Conservation (phyloP, 1,284 basidiomycete species). For the Puccinia triticina region DNA sequence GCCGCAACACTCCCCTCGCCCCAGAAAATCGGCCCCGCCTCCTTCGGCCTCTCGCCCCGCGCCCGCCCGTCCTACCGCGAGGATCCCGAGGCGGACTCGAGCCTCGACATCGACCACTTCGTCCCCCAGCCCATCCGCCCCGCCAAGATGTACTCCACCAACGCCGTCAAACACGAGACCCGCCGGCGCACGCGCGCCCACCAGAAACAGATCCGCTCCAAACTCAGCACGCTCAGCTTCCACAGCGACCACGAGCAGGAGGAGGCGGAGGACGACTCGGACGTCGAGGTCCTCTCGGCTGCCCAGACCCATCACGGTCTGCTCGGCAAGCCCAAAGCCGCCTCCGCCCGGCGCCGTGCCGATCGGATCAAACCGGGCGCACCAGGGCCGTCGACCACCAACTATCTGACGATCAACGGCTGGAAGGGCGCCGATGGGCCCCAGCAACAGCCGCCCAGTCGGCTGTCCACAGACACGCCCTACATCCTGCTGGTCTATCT, state of each 20-base stretch:
- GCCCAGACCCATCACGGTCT: background rate
- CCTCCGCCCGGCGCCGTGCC: background rate
- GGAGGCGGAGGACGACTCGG: conserved; percentile 6
- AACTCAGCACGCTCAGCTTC: conserved; percentile 18
- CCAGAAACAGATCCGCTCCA: conserved; percentile 5
- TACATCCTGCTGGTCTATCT: conserved; percentile 46
- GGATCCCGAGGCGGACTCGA: conserved; percentile 27
- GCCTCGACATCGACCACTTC: conserved; percentile 7
- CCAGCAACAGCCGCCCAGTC: background rate
- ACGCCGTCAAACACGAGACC: conserved; percentile 38
- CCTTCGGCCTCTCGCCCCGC: conserved; percentile 17
- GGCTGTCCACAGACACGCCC: conserved; percentile 38
- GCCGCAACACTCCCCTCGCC: conserved; percentile 20
- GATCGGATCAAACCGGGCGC: background rate
- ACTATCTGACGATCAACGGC: conserved; percentile 38
- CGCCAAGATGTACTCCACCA: conserved; percentile 32
- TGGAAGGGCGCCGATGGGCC: background rate
- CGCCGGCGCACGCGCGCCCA: conserved; percentile 8
- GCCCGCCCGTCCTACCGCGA: background rate
- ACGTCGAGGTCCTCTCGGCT: conserved; percentile 27
- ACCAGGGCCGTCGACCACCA: background rate
- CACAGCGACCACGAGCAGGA: conserved; percentile 14
- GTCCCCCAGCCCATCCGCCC: background rate
- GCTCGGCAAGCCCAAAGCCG: background rate
- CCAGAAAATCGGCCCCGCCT: conserved; percentile 22